Percentiles rank a stretch among this genome's conserved stretches.
phyloP scores from a whole-genome alignment of 2,329 filamentous ascomycete genomes.

The Trichocomaceae sp. region DNA sequence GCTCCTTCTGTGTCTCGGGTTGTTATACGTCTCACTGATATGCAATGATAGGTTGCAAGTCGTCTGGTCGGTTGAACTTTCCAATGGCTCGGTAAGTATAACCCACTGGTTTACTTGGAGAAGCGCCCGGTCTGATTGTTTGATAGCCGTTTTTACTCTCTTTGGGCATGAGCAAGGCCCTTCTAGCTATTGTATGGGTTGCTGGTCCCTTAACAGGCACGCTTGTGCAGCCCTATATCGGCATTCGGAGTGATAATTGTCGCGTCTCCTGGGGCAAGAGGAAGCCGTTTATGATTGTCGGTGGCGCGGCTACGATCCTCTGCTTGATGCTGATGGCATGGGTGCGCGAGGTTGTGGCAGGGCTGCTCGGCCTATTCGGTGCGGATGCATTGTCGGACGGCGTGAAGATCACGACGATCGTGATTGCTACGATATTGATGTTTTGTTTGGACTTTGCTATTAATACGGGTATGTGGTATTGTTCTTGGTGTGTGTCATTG shows the following conservation, averaged over 20 bases:
- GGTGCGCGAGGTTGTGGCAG: conserved; percentile 65
- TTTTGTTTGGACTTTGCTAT: conserved; percentile 91
- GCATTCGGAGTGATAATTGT: conserved; percentile 73
- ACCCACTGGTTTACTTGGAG: background rate
- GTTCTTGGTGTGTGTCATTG: background rate
- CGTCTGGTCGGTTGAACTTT: conserved; percentile 91
- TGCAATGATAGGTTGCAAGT: conserved; percentile 62
- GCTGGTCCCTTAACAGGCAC: conserved; percentile 72
- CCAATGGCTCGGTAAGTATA: conserved; percentile 67
- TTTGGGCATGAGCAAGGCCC: conserved; percentile 72
- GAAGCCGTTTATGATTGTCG: conserved; percentile 73
- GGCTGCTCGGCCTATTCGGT: conserved; percentile 63
- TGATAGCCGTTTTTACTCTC: conserved; percentile 64
- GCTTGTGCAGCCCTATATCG: conserved; percentile 74
- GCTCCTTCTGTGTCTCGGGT: background rate
- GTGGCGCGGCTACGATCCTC: conserved; percentile 59
- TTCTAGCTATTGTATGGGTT: conserved; percentile 80
- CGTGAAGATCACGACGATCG: conserved; percentile 61
- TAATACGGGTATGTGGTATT: conserved; percentile 64
- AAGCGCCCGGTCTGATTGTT: background rate
- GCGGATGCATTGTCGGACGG: conserved; percentile 58
- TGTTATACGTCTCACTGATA: background rate
- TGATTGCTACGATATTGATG: conserved; percentile 76
- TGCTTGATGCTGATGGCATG: conserved; percentile 66
- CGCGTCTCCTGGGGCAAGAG: conserved; percentile 68